Evolutionary conservation across 1,139 yeast species (phyloP).

Genomic region (Spathaspora jeffriesii): DNA sequence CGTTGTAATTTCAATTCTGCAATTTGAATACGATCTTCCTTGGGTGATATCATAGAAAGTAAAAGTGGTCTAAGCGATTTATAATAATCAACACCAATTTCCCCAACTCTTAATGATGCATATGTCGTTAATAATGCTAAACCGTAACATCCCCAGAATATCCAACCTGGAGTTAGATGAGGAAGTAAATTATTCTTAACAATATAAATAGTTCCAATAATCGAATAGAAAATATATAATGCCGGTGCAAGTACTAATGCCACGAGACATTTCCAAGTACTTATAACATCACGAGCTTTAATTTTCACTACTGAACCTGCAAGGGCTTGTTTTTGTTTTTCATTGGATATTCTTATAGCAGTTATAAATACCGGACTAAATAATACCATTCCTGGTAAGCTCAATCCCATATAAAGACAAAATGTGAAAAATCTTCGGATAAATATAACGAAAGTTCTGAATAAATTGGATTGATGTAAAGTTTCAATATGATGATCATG

Average conservation of each 20-base stretch:
- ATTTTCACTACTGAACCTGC: slow-evolving; percentile 45
- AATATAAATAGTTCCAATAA: slow-evolving; percentile 35
- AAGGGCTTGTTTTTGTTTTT: slow-evolving; percentile 42
- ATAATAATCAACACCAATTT: slow-evolving; percentile 42
- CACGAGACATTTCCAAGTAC: slow-evolving; percentile 49
- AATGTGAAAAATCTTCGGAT: slow-evolving; percentile 30
- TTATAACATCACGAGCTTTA: slow-evolving; percentile 46
- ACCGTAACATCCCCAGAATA: slow-evolving; percentile 34
- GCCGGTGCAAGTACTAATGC: slow-evolving; percentile 46
- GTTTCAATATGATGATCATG: slow-evolving; percentile 48
- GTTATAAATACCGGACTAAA: slow-evolving; percentile 47
- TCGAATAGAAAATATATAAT: slow-evolving; percentile 41
- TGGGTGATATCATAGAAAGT: slow-evolving; percentile 40
- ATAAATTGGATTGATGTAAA: slow-evolving; percentile 27
- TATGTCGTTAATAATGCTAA: slow-evolving; percentile 45
- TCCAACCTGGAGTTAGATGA: slow-evolving; percentile 9
- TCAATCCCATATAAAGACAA: slow-evolving; percentile 32
- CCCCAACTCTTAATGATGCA: slow-evolving; percentile 44
- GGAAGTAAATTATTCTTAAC: slow-evolving; percentile 18
- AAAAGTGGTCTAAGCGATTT: slow-evolving; percentile 39
- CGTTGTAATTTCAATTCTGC: slow-evolving; percentile 58
- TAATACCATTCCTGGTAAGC: slow-evolving; percentile 44
- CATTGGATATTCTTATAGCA: slow-evolving; percentile 32
- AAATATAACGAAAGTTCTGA: slow-evolving; percentile 26
- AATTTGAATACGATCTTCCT: slow-evolving; percentile 39